Evolutionary conservation across 768 basidiomycete species (phyloP).

Genomic region (Macrolepiota fuliginosa): DNA sequence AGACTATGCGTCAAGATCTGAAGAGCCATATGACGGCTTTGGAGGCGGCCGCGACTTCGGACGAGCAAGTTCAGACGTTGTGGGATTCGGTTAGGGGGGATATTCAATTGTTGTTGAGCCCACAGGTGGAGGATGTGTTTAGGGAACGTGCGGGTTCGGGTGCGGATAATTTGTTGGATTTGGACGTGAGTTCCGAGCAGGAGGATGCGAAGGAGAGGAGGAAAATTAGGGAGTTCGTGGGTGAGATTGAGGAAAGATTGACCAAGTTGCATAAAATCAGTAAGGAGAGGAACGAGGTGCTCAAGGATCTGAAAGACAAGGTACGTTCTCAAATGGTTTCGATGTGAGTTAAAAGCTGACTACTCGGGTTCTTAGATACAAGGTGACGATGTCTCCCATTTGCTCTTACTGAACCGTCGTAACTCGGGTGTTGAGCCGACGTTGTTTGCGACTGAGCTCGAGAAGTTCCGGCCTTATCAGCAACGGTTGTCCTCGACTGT

Average conservation of each 20-base stretch:
- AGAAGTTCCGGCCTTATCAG: conserved; percentile 94
- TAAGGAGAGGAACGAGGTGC: conserved; percentile 78
- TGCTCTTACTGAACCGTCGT: conserved; percentile 87
- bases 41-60: conserved; percentile 75
- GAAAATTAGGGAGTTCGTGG: conserved; percentile 64
- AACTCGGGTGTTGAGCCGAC: conserved; percentile 81
- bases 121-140: conserved; percentile 63
- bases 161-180: conserved; percentile 50
- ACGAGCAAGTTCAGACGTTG: conserved; percentile 67
- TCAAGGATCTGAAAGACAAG: conserved; percentile 97
- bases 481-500: conserved; percentile 76
- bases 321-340: conserved; percentile 33
- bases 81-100: conserved; percentile 74
- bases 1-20: conserved; percentile 71
- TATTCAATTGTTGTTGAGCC: conserved; percentile 57
- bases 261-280: conserved; percentile 79
- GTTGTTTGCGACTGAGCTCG: conserved; percentile 89
- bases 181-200: conserved; percentile 62
- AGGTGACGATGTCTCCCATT: conserved; percentile 93
- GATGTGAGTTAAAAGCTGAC: neutral
- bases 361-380: conserved; percentile 60
- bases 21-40: conserved; percentile 61
- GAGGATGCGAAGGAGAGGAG: conserved; percentile 66
- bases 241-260: conserved; percentile 76
- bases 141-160: conserved; percentile 42